Evolutionary conservation across 441 rosid genomes (phyloP), one percentile per base, ranked within the genome.

Genomic region (Metrosideros polymorpha): DNA sequence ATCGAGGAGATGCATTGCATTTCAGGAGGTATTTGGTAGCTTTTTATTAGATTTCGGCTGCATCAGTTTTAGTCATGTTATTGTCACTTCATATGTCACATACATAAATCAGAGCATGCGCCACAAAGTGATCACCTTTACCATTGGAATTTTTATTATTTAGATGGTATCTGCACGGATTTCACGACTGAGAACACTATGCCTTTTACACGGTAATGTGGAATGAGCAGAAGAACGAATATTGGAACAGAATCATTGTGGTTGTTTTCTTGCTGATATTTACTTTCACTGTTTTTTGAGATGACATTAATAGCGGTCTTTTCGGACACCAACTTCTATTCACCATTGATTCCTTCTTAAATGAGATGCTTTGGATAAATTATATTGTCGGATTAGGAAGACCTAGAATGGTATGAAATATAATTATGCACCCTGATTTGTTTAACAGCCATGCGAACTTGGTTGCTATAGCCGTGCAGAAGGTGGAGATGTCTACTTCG

Each of bases 401-500:
- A 55, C 55, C 59, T 83, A 24, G 8, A 53, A 83, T 83, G 47
- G 84, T 51, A 39, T 52, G 61, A 24, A 32, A 7, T 14, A 53
- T 32, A 25, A 83, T 83, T 32, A 17, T 19, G 55, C 19, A 25
- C 0, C 17, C 79, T 35, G 47, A 42, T 71, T 71, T 71, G 82
- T 84, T 83, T 49, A 55, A 86, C 92, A 97, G 99, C 99, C 99
- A 30, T 92, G 96, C 85, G 98, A 97, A 86, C 95, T 97, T 89
- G 93, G 93, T 82, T 91, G 96, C 92, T 96, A 97, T 88, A 96
- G 99, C 90, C 99, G 97, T 9, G 92, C 86, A 52, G 99, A 95
- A 89, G 94, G 93, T 90, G 99, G 99, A 86, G 94, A 92, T 35
- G 97, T 96, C 83, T 92, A 87, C 94, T 96, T 93, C 79, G 94